Conservation (phyloP, 2,329 filamentous ascomycete species). For the Colletotrichum sojae region DNA sequence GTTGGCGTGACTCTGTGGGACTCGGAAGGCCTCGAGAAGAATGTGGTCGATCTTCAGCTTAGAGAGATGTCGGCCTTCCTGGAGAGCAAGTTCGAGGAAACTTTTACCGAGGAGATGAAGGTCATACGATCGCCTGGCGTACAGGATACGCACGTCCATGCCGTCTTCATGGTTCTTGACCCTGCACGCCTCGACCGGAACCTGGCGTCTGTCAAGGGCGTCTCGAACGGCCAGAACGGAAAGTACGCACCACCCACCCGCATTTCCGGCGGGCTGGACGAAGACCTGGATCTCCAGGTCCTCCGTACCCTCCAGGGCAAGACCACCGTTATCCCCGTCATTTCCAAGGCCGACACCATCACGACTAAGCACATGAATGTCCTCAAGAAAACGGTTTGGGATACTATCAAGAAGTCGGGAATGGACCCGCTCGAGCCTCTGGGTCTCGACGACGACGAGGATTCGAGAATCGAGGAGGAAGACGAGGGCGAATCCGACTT, state of each 20-base stretch:
- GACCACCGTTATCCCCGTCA: conserved; percentile 94
- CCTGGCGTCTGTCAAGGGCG: conserved; percentile 75
- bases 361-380: conserved; percentile 95
- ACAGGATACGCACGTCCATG: conserved; percentile 97
- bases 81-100: conserved; percentile 98
- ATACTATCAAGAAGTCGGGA: conserved; percentile 86
- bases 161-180: conserved; percentile 92
- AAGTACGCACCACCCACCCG: conserved; percentile 61
- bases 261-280: conserved; percentile 80
- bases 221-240: conserved; percentile 66
- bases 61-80: conserved; percentile 92
- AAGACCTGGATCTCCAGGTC: conserved; percentile 91
- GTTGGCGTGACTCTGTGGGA: conserved; percentile 97
- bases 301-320: conserved; percentile 90
- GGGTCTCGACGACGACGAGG: conserved; percentile 83
- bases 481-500: conserved; percentile 59
- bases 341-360: conserved; percentile 96
- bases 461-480: conserved; percentile 70
- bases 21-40: conserved; percentile 94
- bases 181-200: conserved; percentile 88
- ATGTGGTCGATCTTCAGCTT: conserved; percentile 93
- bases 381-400: conserved; percentile 91
- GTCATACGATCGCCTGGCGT: conserved; percentile 92
- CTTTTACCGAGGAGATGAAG: conserved; percentile 97
- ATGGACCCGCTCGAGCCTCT: conserved; percentile 91